phyloP scores from a whole-genome alignment of 164 flowering plant genomes.

The Dillenia turbinata region DNA sequence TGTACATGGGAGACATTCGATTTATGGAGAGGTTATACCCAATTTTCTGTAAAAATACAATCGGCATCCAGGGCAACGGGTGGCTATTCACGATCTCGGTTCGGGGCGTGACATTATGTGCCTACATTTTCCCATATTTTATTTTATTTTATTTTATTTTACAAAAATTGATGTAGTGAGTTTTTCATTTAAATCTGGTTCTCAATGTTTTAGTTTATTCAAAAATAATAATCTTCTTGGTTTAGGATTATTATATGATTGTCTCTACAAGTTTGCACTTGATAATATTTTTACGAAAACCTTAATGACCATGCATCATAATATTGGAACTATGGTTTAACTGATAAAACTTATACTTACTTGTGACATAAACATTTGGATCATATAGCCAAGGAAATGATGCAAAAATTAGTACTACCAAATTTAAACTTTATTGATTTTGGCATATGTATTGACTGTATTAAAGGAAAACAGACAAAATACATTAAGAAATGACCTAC shows the following conservation, averaged over 20 bases:
- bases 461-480: neutral
- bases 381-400: neutral
- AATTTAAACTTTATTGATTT: neutral
- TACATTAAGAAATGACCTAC: neutral
- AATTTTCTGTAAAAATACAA: too few relatives aligned
- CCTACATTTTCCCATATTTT: too few relatives aligned
- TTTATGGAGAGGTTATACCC: too few relatives aligned
- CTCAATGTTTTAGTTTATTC: neutral
- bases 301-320: neutral
- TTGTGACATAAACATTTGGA: slow-evolving; percentile 11
- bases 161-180: neutral
- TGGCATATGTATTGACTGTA: neutral
- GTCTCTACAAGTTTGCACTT: slow-evolving; percentile 5
- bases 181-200: neutral
- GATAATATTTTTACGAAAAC: neutral
- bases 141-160: too few relatives aligned
- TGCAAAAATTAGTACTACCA: neutral
- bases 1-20: too few relatives aligned
- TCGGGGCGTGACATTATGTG: too few relatives aligned
- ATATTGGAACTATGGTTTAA: neutral
- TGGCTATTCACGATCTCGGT: too few relatives aligned
- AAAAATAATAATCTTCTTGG: neutral
- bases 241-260: neutral
- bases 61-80: too few relatives aligned
- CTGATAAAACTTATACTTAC: slow-evolving; percentile 2